Base-by-base conservation (phyloP, 2,329 filamentous ascomycete genomes). In the Sporothrix variecibatus region DNA sequence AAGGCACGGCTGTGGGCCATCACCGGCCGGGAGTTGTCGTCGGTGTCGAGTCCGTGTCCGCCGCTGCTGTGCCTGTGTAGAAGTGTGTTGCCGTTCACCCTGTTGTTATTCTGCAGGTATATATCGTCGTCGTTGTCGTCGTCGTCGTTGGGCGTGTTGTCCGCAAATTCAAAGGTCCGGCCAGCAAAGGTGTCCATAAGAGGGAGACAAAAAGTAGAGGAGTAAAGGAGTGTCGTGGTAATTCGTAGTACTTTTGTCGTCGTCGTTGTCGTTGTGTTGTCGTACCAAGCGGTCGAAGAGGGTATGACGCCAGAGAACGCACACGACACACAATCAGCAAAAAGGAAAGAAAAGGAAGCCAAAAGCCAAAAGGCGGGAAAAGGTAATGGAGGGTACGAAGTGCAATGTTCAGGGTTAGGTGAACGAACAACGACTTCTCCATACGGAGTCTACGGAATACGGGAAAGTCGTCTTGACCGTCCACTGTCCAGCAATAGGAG, bases 1-100 rank as follows among this genome's bases (percentile, higher is more conserved):
- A 38, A 69, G 67, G 43, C 67, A 53, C 67, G 69, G 69, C 69
- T 71, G 53, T 62, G 69, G 69, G 69, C 31, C 69, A 71, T 62
- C 51, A 26, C 68, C 38, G 38, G 69, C 38, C 69, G 38, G 38
- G n/a, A 17, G 38, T 49, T n/a, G 68, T 34, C 65, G 40, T 20
- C 64, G 40, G 15, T 8, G 43, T 20, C 58, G 28, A 34, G 12
- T 60, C 51, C 51, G 34, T 34, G 34, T 34, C 34, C 34, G 34
- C 34, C 34, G 34, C 34, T 34, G 7, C 31, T 20, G 58, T 64
- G 53, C 31, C 26, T 28, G 56, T 60, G 17, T n/a, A 31, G 8
- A 5, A 38, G 40, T 62, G 43, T 56, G 23, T 15, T 56, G 23
- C 8, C 38, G 23, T 46, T 64, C 20, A 40, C 28, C 8, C 31